Base-by-base conservation (phyloP, 2,329 filamentous ascomycete species). In the Clonostachys solani region DNA sequence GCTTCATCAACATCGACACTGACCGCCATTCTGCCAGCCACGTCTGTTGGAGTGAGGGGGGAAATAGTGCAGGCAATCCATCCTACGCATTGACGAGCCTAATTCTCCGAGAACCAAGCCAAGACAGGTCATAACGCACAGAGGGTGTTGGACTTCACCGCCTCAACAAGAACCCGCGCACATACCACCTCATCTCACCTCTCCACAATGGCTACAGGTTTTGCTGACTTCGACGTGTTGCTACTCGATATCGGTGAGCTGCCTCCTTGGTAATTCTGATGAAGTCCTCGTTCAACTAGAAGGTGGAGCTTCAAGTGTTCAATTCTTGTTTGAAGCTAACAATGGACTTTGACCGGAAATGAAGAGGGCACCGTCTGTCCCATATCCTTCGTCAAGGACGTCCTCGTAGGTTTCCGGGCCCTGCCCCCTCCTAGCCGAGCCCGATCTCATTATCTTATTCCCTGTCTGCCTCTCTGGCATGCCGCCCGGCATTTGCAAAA, bases 351-450 rank as follows among this genome's bases (percentile, higher is more conserved):
- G 15, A 18, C 36, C 10, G 15, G 36, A 33, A 13, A 9, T 55
- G 43, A 57, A 92, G 87, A 92, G 77, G 87, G 88, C 52, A 92
- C 88, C 44, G 83, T 92, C 53, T 91, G 87, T 65, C 86, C 86
- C 56, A 90, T 92, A 63, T 89, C 85, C 56, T 92, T 92, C 67
- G 88, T 92, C 67, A 89, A 89, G 70, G 85, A 91, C 64, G 81
- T 88, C 54, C 73, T 92, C 71, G 88, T 92, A 81, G 80, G 86
- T 71, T 23, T 45, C 36, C 23, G n/a, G 16, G 34, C 7, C 7
- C 12, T 5, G 15, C 8, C 15, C 10, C 34, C 23, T 17, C 12
- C 12, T 18, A 17, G 13, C 8, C 23, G 6, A 29, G 23, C 23
- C 23, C 23, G 23, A 29, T 42, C 33, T 35, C 17, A 33, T 35